Percentiles rank a stretch among this genome's conserved stretches.
Conservation (phyloP, 306 rosid species). For the Senna tora region DNA sequence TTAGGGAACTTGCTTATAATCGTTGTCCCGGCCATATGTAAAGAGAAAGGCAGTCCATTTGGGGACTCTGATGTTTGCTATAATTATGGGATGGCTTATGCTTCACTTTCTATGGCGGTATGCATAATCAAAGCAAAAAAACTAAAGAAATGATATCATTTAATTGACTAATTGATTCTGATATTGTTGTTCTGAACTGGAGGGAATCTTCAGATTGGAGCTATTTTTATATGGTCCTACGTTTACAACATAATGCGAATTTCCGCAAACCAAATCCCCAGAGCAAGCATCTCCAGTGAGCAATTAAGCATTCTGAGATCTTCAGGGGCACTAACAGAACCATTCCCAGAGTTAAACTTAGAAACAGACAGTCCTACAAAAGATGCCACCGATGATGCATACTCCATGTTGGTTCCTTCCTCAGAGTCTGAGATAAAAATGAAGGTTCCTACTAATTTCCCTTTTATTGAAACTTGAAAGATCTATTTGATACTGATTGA, state of each 20-base stretch:
- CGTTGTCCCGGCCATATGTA: conserved; percentile 54
- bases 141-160: not conserved
- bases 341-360: conserved; percentile 30
- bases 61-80: conserved; percentile 55
- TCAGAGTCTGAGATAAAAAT: conserved; percentile 35
- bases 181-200: conserved; percentile 18
- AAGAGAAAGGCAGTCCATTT: conserved; percentile 61
- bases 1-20: conserved; percentile 60
- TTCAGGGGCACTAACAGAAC: conserved; percentile 35
- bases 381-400: conserved; percentile 40
- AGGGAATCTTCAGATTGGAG: conserved; percentile 62
- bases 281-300: conserved; percentile 24
- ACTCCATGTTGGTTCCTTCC: conserved; percentile 41
- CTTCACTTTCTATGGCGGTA: conserved; percentile 67
- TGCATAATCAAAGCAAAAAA: conserved; percentile 17
- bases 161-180: conserved; percentile 22
- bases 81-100: conserved; percentile 53
- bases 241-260: conserved; percentile 81
- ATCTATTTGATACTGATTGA: conserved; percentile 22
- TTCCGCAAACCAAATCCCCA: conserved; percentile 45
- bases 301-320: conserved; percentile 31
- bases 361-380: conserved; percentile 44
- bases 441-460: conserved; percentile 45
- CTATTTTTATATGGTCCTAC: conserved; percentile 73
- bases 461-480: not conserved